Conservation (phyloP, 179 eudicot species). For the Camellia oleifera region DNA sequence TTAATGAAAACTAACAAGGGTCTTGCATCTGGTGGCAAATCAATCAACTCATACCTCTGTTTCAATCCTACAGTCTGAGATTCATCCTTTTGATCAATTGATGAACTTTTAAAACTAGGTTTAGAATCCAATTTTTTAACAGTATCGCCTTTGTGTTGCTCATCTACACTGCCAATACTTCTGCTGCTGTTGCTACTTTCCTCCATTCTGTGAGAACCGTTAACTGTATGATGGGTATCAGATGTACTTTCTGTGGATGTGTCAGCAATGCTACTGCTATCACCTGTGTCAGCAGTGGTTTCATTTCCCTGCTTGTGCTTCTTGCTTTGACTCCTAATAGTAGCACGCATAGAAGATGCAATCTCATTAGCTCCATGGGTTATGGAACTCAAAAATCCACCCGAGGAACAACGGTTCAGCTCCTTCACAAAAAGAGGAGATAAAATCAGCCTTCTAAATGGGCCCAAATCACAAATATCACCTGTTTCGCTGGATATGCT, state of each 20-base stretch:
- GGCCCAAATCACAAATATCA: conserved; percentile 89
- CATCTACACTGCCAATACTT: conserved; percentile 37
- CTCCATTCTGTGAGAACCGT: conserved; percentile 41
- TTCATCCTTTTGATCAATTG: conserved; percentile 59
- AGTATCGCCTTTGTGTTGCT: conserved; percentile 31
- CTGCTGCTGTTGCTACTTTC: conserved; percentile 36
- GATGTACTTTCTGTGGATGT: conserved; percentile 44
- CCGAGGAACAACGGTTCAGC: conserved; percentile 51
- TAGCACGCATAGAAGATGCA: conserved; percentile 90
- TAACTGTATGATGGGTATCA: conserved; percentile 34
- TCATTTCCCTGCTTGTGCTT: conserved; percentile 56
- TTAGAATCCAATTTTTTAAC: conserved; percentile 40
- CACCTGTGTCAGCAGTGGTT: conserved; percentile 36
- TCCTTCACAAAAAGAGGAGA: conserved; percentile 84
- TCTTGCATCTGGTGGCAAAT: conserved; percentile 88
- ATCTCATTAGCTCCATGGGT: conserved; percentile 97
- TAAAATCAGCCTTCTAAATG: conserved; percentile 77
- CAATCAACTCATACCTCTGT: conserved; percentile 67
- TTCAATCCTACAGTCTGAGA: conserved; percentile 39
- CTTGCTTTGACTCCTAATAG: conserved; percentile 77
- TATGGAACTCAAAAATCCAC: conserved; percentile 85
- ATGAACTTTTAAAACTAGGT: conserved; percentile 46
- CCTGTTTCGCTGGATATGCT: conserved; percentile 80
- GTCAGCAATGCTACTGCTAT: conserved; percentile 31
- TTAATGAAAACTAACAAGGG: conserved; percentile 90